Evolutionary conservation across 176 grass and related monocot species (phyloP).

Genomic region (Eleusine indica): DNA sequence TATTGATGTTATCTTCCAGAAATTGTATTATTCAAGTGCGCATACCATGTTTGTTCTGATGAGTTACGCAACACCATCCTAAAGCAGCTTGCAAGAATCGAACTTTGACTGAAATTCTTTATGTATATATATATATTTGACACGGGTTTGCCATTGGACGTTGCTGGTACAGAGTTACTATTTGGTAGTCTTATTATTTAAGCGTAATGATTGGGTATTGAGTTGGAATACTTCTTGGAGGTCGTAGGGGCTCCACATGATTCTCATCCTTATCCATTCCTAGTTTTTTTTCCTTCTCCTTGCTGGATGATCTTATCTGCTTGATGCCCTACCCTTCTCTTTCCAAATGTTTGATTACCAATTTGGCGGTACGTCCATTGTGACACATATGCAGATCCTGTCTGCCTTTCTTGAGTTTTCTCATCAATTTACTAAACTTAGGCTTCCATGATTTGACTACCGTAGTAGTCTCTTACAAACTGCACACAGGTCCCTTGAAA

Average conservation of each 20-base stretch:
- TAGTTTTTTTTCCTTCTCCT: conserved; percentile 32
- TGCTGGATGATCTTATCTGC: conserved; percentile 67
- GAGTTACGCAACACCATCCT: conserved; percentile 30
- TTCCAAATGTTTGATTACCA: conserved; percentile 46
- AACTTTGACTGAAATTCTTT: conserved; percentile 40
- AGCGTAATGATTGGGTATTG: conserved; percentile 45
- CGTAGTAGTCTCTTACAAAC: conserved; percentile 9
- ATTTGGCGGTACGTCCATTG: conserved; percentile 38
- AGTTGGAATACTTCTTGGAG: conserved; percentile 46
- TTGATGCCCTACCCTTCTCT: conserved; percentile 37
- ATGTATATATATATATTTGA: not conserved
- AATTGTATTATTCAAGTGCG: not conserved
- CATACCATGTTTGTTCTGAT: conserved; percentile 14
- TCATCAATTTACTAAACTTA: not conserved
- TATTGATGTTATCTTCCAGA: conserved; percentile 31
- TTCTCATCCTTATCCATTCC: conserved; percentile 65
- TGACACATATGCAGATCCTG: conserved; percentile 37
- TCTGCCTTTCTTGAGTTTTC: conserved; percentile 28
- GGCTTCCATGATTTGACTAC: conserved; percentile 19
- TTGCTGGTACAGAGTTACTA: conserved; percentile 38
- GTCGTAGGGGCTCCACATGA: conserved; percentile 48
- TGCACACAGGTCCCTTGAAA: not conserved
- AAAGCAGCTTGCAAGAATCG: conserved; percentile 35
- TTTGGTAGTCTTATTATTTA: conserved; percentile 51
- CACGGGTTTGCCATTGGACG: conserved; percentile 36